These are phyloP conservation scores for Nyctanthes arbortristis DNA, from an alignment of 257 asterid genomes.

Conservation along the genomic window DNA sequence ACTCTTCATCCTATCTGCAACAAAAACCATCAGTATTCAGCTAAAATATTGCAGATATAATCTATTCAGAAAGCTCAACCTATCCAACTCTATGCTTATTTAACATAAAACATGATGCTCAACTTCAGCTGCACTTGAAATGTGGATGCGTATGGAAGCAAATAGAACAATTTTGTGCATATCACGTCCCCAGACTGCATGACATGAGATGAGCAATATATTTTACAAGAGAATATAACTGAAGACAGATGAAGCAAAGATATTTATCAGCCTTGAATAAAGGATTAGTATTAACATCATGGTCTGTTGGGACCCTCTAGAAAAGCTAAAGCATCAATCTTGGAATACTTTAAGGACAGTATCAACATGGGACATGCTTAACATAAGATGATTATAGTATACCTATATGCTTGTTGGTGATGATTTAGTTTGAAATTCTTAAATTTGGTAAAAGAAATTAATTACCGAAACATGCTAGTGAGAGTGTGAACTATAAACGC, in stretches of 20 bases:
- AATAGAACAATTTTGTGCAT: neutral
- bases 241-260: neutral
- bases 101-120: neutral
- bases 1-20: neutral
- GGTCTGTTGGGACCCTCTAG: neutral
- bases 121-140: neutral
- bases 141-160: neutral
- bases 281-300: neutral
- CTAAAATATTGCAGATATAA: neutral
- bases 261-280: neutral
- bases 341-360: neutral
- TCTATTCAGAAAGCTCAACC: neutral
- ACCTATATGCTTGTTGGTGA: neutral
- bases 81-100: neutral
- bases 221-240: neutral
- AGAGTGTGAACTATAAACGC: neutral
- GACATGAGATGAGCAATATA: neutral
- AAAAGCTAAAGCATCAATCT: neutral
- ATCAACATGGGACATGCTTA: neutral
- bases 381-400: neutral
- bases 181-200: neutral
- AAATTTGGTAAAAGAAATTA: neutral
- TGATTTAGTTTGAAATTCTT: neutral
- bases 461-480: neutral
- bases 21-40: neutral